Percentiles rank a stretch among this genome's conserved stretches.
These are phyloP conservation scores for Aspergillus sp. DNA, from an alignment of 2,329 filamentous ascomycete species.

Conservation along the genomic window DNA sequence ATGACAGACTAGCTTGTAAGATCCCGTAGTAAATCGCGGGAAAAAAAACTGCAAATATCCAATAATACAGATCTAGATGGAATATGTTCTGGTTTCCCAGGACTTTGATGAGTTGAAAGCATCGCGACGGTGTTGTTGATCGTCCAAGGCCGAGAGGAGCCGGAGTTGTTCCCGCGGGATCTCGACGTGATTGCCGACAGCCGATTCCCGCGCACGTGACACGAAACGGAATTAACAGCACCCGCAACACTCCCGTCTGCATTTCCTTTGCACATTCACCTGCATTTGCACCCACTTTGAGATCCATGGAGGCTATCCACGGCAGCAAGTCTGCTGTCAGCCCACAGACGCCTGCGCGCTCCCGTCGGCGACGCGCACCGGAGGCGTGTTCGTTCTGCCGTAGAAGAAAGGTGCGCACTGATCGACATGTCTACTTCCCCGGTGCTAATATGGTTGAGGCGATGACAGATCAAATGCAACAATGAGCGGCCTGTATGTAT, in stretches of 20 bases:
- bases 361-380: neutral
- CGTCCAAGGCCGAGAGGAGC: neutral
- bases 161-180: neutral
- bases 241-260: neutral
- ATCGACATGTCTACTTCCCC: neutral
- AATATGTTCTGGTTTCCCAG: neutral
- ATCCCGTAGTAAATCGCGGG: neutral
- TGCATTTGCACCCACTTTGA: neutral
- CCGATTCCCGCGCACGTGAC: neutral
- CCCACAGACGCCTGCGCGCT: neutral
- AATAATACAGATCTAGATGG: neutral
- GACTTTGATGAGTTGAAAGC: neutral
- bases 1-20: neutral
- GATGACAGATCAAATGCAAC: slow-evolving; percentile 4
- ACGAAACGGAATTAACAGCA: neutral
- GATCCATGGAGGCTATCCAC: neutral
- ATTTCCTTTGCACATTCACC: neutral
- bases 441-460: neutral
- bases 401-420: neutral
- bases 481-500: slow-evolving; percentile 12
- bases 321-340: neutral
- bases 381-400: neutral
- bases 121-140: neutral
- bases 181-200: neutral
- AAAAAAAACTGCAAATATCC: neutral